Evolutionary conservation across 768 basidiomycete genomes (phyloP), one percentile per base, ranked within the genome.

Genomic region (Phallus indusiatus): DNA sequence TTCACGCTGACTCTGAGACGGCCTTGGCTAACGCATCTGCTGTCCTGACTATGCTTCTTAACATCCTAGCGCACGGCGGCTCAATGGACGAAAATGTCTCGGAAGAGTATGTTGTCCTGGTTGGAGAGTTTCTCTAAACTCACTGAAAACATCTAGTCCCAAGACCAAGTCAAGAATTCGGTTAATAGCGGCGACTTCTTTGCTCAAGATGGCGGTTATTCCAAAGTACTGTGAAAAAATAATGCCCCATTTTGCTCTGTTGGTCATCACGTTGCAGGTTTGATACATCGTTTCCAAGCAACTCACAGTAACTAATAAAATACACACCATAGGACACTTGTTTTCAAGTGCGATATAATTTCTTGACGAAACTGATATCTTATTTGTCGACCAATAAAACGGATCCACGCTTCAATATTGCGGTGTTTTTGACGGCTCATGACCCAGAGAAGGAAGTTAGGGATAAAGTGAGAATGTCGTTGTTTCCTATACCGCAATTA

Each of bases 381-480:
- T 73, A 90, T 22, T 70, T 94, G n/a, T 78, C 81, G 49, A 68
- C 73, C 2, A 79, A 83, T 36, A 85, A 86, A 70, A 72, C 94
- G 1, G 78, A 83, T 16, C 70, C 85, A 1, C 78, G 82, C 18
- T 94, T 86, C 73, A 91, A 94, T 67, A 75, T 89, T 49, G 81
- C 96, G 59, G 86, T 90, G 5, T 93, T 96, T 74, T 73, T 99
- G 49, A 85, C 89, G 0, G 86, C 94, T 0, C 86, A 91, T 65
- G 96, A 99, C 70, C 94, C 94, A 0, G 95, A 97, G 62, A 69
- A 70, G 21, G 94, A 97, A 60, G 79, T 94, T 28, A 84, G 82
- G 63, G 71, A 69, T 24, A 76, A 81, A 72, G 93, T 89, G 57
- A 63, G 80, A 52, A 34, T 34, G 12, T 33, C 11, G 16, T 34